Evolutionary conservation across 1,139 yeast species (phyloP), one percentile per base, ranked within the genome.

Genomic region (Saccharomycopsis hybrid): DNA sequence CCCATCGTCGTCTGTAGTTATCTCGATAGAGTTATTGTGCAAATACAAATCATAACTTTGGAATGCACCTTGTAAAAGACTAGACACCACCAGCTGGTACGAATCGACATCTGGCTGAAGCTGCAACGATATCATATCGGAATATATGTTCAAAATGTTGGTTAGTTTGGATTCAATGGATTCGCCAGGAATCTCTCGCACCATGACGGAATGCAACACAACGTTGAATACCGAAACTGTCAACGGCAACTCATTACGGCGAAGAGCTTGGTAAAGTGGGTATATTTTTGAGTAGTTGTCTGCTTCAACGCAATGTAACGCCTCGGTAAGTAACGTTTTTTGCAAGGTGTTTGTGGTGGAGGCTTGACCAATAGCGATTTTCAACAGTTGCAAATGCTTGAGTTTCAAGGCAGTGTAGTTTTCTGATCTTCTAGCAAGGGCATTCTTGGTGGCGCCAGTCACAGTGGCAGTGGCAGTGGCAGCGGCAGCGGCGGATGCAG

Each of bases 121-220:
- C 13, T 48, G 38, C 28, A 33, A 24, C 4, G 67, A 55, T 25
- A 78, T 65, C 57, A 77, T 62, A 58, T 78, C 83, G 44, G 78
- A 80, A 57, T 78, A 78, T 8, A 77, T 74, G 11, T 78, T 77
- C 54, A 78, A 64, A 49, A 78, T 61, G 48, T 68, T 74, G 2
- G 83, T 78, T 50, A 78, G 63, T 52, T 56, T 62, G 27, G 59
- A 59, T 53, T 66, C 70, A 1, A 59, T 56, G 13, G 65, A 48
- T 56, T 66, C 70, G n/a, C 66, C 61, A 13, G 50, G 45, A 27
- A 50, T 36, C 4, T 42, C 46, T 18, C 55, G 40, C 24, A 37
- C 32, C 2, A 11, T 24, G n/a, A 39, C 38, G 9, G 42, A 36
- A 33, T 51, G 44, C 18, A 53, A 42, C 8, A 53, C 50, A 24